Evolutionary conservation across 2,329 filamentous ascomycete genomes (phyloP).

Genomic region (Cladosporium velox): DNA sequence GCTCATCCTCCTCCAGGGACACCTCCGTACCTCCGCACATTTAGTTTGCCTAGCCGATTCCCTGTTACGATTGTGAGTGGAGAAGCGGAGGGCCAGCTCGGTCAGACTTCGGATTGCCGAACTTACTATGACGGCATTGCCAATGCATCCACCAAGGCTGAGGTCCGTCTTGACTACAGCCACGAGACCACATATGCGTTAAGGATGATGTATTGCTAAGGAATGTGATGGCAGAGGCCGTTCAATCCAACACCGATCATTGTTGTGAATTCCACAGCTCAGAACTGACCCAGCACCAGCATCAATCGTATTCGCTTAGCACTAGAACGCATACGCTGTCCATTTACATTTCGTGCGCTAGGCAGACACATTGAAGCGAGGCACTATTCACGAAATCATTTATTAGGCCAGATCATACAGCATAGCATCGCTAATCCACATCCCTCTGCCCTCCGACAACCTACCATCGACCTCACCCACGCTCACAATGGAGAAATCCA

Average conservation of each 20-base stretch:
- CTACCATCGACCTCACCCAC: neutral
- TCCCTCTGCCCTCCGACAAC: neutral
- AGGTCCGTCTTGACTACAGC: neutral
- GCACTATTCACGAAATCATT: neutral
- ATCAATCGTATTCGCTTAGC: neutral
- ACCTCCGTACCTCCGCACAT: slow-evolving; percentile 10
- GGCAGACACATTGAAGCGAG: neutral
- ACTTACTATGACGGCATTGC: neutral
- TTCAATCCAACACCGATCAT: too few relatives aligned
- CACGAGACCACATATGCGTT: neutral
- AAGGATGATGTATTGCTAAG: neutral
- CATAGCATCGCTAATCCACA: neutral
- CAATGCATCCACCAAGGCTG: neutral
- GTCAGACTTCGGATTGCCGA: neutral
- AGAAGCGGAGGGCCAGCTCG: neutral
- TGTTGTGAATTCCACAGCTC: neutral
- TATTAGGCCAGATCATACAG: neutral
- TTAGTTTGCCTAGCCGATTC: neutral
- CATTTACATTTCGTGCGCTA: neutral
- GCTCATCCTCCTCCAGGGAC: neutral
- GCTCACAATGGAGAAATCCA: neutral
- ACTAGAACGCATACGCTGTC: neutral
- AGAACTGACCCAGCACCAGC: neutral
- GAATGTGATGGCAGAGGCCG: neutral
- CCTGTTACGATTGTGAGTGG: slow-evolving; percentile 2